A percentile compares a stretch with the other conserved stretches of the same genome.
Conservation (phyloP, 306 rosid species). For the Abrus pulchellus region DNA sequence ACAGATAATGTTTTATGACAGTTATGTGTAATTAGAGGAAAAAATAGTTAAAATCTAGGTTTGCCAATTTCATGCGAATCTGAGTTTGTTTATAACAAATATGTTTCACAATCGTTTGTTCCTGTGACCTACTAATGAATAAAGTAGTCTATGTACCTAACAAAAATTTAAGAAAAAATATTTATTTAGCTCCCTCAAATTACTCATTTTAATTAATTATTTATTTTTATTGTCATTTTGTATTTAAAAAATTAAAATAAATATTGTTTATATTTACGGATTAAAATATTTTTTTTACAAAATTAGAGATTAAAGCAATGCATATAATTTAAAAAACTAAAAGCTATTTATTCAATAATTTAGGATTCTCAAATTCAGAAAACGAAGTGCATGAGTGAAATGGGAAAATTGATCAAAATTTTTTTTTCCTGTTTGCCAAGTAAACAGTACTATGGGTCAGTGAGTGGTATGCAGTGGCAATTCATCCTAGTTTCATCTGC, state of each 20-base stretch:
- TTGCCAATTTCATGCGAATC: conserved; percentile 5
- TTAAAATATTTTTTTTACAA: too few relatives aligned
- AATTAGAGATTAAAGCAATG: too few relatives aligned
- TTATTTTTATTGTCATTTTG: too few relatives aligned
- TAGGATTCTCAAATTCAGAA: not conserved
- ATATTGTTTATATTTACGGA: too few relatives aligned
- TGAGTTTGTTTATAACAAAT: not conserved
- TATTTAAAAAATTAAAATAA: too few relatives aligned
- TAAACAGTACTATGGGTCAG: not conserved
- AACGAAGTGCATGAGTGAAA: not conserved
- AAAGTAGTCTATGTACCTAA: not conserved
- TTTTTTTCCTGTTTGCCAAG: not conserved
- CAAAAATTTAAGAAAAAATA: too few relatives aligned
- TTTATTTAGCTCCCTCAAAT: too few relatives aligned
- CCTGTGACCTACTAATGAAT: not conserved
- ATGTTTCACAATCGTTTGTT: not conserved
- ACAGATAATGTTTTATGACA: not conserved
- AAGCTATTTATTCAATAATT: not conserved
- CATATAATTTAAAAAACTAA: too few relatives aligned
- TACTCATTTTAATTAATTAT: too few relatives aligned
- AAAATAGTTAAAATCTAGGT: not conserved
- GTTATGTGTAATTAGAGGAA: not conserved
- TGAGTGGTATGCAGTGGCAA: too few relatives aligned
- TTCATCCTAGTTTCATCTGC: not conserved
- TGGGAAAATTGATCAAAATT: not conserved